phyloP scores from a whole-genome alignment of 306 rosid species.

The Alnus rubra region DNA sequence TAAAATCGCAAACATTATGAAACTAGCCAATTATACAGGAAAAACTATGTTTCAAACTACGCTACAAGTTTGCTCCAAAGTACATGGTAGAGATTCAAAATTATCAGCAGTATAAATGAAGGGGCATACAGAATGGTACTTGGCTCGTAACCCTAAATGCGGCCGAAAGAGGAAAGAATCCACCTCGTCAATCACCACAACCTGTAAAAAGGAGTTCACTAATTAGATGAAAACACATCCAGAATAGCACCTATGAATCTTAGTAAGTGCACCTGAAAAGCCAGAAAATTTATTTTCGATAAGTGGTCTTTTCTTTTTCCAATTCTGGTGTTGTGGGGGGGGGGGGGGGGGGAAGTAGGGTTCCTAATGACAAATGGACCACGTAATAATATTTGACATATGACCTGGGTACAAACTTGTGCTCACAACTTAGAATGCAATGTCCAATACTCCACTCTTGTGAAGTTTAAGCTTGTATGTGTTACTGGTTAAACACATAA shows the following conservation, averaged over 20 bases:
- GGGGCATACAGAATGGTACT: constrained; percentile 84
- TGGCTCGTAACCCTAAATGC: constrained; percentile 73
- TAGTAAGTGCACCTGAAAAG: background rate
- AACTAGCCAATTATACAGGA: background rate
- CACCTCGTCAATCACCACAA: constrained; percentile 90
- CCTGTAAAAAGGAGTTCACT: constrained; percentile 41
- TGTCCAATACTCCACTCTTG: background rate
- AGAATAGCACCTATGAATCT: background rate
- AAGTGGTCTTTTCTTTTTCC: background rate
- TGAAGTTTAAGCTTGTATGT: background rate
- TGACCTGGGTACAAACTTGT: background rate
- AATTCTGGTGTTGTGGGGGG: background rate
- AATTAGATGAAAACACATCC: constrained; percentile 1
- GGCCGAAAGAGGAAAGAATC: constrained; percentile 96
- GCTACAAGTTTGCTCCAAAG: constrained; percentile 18
- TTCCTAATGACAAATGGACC: background rate
- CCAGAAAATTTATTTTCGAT: background rate
- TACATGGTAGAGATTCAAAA: background rate
- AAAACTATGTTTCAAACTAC: background rate
- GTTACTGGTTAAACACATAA: background rate
- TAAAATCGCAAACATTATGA: background rate
- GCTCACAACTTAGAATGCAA: background rate
- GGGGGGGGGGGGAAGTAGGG: background rate
- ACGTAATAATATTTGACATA: background rate
- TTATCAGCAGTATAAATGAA: constrained; percentile 3